These are phyloP conservation scores for Eragrostis nindensis DNA, from an alignment of 176 grass and related monocot species.

Conservation along the genomic window DNA sequence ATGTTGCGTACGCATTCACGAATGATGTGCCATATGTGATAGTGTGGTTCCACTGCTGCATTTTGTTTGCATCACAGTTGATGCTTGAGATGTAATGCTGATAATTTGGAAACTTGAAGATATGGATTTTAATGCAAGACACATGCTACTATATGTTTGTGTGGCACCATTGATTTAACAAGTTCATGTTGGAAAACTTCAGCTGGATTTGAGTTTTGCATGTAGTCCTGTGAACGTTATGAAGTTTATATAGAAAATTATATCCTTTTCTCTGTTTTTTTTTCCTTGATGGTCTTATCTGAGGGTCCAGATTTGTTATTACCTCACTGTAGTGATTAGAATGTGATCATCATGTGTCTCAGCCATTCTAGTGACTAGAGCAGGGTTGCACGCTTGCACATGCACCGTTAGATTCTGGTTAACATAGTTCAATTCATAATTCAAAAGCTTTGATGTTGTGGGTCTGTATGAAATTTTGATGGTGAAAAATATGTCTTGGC, in stretches of 20 bases:
- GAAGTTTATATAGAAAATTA: not conserved
- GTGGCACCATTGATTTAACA: not conserved
- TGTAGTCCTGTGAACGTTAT: not conserved
- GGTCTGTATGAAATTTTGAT: not conserved
- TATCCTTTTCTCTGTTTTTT: not conserved
- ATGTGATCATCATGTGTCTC: not conserved
- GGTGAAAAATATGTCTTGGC: not conserved
- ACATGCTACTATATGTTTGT: not conserved
- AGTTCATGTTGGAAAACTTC: not conserved
- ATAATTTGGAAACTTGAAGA: not conserved
- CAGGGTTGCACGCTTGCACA: no score
- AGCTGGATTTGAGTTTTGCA: not conserved
- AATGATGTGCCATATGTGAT: not conserved
- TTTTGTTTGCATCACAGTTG: conserved; percentile 6
- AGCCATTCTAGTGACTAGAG: no score
- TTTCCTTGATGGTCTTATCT: not conserved
- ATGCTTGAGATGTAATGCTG: not conserved
- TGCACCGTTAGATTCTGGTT: not conserved
- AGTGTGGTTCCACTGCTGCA: not conserved
- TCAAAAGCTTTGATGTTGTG: not conserved
- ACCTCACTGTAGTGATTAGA: not conserved
- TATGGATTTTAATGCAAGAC: not conserved
- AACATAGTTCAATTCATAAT: not conserved
- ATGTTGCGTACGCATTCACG: no score
- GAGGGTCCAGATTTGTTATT: not conserved